A percentile compares a stretch with the other conserved stretches of the same genome.
These are phyloP conservation scores for Beauveria scarabaeidicola DNA, from an alignment of 2,329 filamentous ascomycete genomes.

Conservation along the genomic window DNA sequence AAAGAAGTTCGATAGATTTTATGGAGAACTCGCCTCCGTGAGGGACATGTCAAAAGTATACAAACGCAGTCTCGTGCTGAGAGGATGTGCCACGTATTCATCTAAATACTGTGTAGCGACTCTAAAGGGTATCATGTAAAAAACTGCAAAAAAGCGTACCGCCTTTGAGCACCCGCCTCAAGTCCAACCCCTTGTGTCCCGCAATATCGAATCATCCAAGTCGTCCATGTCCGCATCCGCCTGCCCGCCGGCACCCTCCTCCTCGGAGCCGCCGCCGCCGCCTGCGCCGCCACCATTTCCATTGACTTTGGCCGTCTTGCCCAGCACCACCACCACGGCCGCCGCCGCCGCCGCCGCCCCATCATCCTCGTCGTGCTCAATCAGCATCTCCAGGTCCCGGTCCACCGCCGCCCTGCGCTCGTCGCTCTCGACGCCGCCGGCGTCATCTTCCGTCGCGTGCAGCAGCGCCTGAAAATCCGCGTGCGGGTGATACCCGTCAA, in stretches of 20 bases:
- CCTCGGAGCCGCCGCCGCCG: background rate
- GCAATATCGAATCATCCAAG: background rate
- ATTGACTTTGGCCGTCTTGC: background rate
- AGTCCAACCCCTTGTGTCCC: background rate
- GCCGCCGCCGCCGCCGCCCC: conserved; percentile 11
- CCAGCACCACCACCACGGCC: conserved; percentile 11
- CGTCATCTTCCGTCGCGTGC: conserved; percentile 35
- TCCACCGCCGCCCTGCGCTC: conserved; percentile 29
- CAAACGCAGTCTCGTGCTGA: background rate
- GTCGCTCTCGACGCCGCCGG: conserved; percentile 23
- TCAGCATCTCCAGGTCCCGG: conserved; percentile 43
- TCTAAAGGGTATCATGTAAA: conserved; percentile 2
- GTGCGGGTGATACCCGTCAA: conserved; percentile 34
- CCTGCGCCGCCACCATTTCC: conserved; percentile 18
- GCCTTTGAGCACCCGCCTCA: background rate
- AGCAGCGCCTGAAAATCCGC: conserved; percentile 47
- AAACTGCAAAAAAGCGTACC: background rate
- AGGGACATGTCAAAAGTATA: background rate
- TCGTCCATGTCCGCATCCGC: conserved; percentile 10
- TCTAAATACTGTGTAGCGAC: background rate
- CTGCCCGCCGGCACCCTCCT: background rate
- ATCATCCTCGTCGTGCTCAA: conserved; percentile 38
- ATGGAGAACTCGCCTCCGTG: background rate
- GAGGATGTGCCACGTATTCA: background rate
- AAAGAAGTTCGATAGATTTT: conserved; percentile 16